These are phyloP conservation scores for Cercospora sojina DNA, from an alignment of 2,329 filamentous ascomycete species.

Conservation along the genomic window DNA sequence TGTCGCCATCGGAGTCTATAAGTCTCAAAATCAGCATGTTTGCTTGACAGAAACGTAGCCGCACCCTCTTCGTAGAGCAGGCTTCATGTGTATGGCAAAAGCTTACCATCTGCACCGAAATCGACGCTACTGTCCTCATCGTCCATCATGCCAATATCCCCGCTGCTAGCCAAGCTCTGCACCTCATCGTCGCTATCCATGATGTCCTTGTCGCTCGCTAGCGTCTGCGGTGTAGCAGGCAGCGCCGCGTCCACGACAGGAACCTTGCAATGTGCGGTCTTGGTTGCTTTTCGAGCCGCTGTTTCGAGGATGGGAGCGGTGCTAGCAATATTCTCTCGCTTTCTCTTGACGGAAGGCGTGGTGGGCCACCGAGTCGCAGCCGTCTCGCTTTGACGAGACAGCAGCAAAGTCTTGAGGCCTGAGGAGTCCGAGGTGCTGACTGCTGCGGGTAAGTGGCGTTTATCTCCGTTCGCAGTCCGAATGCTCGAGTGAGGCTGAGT, in stretches of 20 bases:
- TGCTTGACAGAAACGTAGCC: not conserved
- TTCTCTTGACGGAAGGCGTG: slow-evolving; percentile 28
- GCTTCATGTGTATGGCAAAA: not conserved
- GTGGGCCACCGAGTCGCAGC: slow-evolving; percentile 26
- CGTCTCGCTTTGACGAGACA: slow-evolving; percentile 26
- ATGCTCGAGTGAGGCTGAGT: not conserved
- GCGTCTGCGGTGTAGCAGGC: slow-evolving; percentile 52
- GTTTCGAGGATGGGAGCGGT: slow-evolving; percentile 21
- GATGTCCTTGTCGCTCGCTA: slow-evolving; percentile 39
- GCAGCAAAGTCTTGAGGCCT: slow-evolving; percentile 2
- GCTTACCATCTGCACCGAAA: slow-evolving; percentile 45
- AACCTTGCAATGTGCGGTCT: slow-evolving; percentile 37
- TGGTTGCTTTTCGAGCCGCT: slow-evolving; percentile 36
- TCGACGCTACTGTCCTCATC: slow-evolving; percentile 66
- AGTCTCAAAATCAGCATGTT: slow-evolving; percentile 17
- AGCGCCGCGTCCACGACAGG: slow-evolving; percentile 41
- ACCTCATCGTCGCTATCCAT: slow-evolving; percentile 98
- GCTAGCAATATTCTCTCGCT: slow-evolving; percentile 32
- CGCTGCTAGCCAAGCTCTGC: slow-evolving; percentile 76
- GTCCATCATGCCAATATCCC: slow-evolving; percentile 58
- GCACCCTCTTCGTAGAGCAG: not conserved
- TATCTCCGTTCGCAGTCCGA: not conserved
- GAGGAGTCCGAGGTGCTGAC: slow-evolving; percentile 9
- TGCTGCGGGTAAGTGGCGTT: slow-evolving; percentile 21
- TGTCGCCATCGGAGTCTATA: slow-evolving; percentile 52